A percentile compares a stretch with the other conserved stretches of the same genome.
phyloP scores from a whole-genome alignment of 345 rosid species.

The Alliaria petiolata region DNA sequence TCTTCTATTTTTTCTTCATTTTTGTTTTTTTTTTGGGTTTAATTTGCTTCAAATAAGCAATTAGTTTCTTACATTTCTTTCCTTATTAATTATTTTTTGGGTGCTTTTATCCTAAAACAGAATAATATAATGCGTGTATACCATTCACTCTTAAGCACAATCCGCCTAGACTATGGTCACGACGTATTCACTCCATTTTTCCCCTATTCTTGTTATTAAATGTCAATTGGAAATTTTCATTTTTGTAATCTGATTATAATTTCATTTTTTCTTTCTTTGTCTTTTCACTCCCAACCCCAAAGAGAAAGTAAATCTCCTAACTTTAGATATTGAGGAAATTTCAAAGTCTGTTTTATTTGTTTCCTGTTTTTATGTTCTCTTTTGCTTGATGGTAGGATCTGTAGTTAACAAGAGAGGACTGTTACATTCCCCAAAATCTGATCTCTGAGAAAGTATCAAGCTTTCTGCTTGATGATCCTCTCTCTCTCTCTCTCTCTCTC shows the following conservation, averaged over 20 bases:
- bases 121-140: slow-evolving; percentile 4
- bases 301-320: slow-evolving; percentile 32
- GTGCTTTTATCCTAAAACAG: background rate
- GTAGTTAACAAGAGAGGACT: slow-evolving; percentile 27
- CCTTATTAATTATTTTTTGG: background rate
- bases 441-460: slow-evolving; percentile 27
- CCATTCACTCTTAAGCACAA: slow-evolving; percentile 15
- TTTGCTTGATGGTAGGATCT: slow-evolving; percentile 35
- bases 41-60: background rate
- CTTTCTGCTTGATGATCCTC: slow-evolving; percentile 30
- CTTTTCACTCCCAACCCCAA: background rate
- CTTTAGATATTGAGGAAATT: slow-evolving; percentile 27
- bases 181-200: slow-evolving; percentile 20
- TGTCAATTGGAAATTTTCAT: background rate
- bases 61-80: background rate
- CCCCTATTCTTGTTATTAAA: background rate
- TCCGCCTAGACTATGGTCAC: slow-evolving; percentile 23
- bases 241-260: background rate
- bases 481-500: background rate
- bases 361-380: slow-evolving; percentile 29
- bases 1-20: background rate
- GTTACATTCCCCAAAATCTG: slow-evolving; percentile 25
- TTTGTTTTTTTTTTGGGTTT: background rate
- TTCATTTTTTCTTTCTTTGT: background rate
- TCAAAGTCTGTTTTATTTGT: slow-evolving; percentile 36